Evolutionary conservation across 305 asterid species (phyloP), one percentile per base, ranked within the genome.

Genomic region (Plantago rigida): DNA sequence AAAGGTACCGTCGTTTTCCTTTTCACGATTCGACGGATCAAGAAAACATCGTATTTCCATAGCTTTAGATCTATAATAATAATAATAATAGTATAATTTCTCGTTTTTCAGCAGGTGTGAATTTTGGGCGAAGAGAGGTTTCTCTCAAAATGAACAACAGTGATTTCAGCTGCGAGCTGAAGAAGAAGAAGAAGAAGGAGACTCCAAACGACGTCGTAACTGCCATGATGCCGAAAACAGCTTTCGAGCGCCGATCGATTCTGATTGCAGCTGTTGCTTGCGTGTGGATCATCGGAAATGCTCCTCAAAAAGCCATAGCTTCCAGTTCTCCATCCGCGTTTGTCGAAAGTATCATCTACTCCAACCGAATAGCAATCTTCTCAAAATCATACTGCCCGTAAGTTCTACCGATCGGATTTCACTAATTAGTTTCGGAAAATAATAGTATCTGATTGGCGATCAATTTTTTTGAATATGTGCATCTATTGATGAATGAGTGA

Each of bases 311-410:
- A 69, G 64, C 89, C 79, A 71, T 74, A 53, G 96, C 93, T 64
- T 78, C 95, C 55, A 83, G 69, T 81, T 87, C 96, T 11, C 81
- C 95, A 2, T 81, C 96, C 3, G 98, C 96, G 49, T 86, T 86
- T 61, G 96, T 91, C 47, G 96, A 91, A 65, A 91, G 61, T 69
- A 83, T 78, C 56, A 78, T 91, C 29, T 91, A 82, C 81, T 91
- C 98, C 47, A 86, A 91, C 74, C 81, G 73, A 71, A 82, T 91
- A 74, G 86, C 87, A 60, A 73, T 91, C 62, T 87, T 91, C 83
- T 91, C 98, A 85, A 91, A 91, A 79, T 81, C 98, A 1, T 86
- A 91, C 73, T 87, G 96, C 84, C 95, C 94, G 98, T 88, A 75
- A 81, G 85, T 67, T 54, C 7, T 60, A 0, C 44, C 44, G 44